Evolutionary conservation across 1,139 yeast species (phyloP).

Genomic region (Yamadazyma friedrichii): DNA sequence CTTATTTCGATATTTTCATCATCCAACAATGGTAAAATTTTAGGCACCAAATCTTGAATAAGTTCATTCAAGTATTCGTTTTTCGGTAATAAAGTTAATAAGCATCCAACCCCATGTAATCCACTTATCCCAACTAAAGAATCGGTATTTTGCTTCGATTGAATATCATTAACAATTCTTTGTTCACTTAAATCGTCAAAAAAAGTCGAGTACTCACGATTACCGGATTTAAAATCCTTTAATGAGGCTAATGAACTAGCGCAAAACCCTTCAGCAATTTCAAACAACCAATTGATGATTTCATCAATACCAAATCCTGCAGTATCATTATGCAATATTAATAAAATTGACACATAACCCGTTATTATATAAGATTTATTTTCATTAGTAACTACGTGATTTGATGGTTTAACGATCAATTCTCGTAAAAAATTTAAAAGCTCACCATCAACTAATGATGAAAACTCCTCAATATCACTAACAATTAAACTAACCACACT

Average conservation of each 20-base stretch:
- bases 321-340: slow-evolving; percentile 48
- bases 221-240: slow-evolving; percentile 37
- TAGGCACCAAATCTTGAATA: slow-evolving; percentile 34
- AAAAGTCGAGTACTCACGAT: slow-evolving; percentile 44
- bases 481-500: slow-evolving; percentile 43
- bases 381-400: slow-evolving; percentile 32
- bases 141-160: slow-evolving; percentile 31
- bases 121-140: slow-evolving; percentile 42
- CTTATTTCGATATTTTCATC: slow-evolving; percentile 43
- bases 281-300: slow-evolving; percentile 41
- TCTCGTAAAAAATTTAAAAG: slow-evolving; percentile 33
- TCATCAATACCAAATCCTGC: slow-evolving; percentile 53
- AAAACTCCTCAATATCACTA: slow-evolving; percentile 53
- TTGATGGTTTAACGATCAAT: slow-evolving; percentile 36
- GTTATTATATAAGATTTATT: slow-evolving; percentile 41
- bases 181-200: slow-evolving; percentile 41
- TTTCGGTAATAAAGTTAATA: slow-evolving; percentile 42
- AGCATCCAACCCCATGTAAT: slow-evolving; percentile 47
- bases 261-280: slow-evolving; percentile 45
- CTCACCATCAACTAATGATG: slow-evolving; percentile 42
- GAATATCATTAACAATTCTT: slow-evolving; percentile 36
- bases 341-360: slow-evolving; percentile 45
- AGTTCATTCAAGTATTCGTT: slow-evolving; percentile 45
- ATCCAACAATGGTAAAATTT: slow-evolving; percentile 41
- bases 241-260: slow-evolving; percentile 34